Conservation (phyloP, 1,284 basidiomycete species). For the Chondrostereum purpureum region DNA sequence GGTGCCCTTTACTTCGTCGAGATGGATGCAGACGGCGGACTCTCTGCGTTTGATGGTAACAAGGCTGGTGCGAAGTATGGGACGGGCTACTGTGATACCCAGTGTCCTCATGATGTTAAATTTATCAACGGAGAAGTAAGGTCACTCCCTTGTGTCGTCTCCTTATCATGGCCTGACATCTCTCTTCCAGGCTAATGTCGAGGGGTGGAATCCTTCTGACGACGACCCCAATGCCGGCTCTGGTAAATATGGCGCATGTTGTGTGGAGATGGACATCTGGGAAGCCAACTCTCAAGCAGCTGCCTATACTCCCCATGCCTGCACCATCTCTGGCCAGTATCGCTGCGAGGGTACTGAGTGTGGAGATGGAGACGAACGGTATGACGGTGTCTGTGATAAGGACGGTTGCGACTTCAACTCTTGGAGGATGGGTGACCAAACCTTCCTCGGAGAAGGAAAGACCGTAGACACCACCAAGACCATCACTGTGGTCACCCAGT, state of each 20-base stretch:
- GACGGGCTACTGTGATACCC: conserved; percentile 46
- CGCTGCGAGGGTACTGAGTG: conserved; percentile 35
- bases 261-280: too few species aligned
- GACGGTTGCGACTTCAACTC: conserved; percentile 55
- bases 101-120: conserved; percentile 43
- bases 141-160: conserved; percentile 1
- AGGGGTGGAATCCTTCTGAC: conserved; percentile 33
- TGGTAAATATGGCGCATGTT: conserved; percentile 42
- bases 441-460: conserved; percentile 39
- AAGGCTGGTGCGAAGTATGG: conserved; percentile 48
- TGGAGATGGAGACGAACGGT: conserved; percentile 27
- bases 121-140: conserved; percentile 43
- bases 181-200: conserved; percentile 34
- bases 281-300: conserved; percentile 43
- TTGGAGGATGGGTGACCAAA: conserved; percentile 42
- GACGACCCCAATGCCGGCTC: conserved; percentile 38
- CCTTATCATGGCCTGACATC: conserved; percentile 4
- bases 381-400: conserved; percentile 41
- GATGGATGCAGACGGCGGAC: conserved; percentile 36
- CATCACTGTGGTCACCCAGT: conserved; percentile 42
- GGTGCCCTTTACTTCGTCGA: too few species aligned
- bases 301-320: conserved; percentile 37
- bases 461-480: conserved; percentile 40
- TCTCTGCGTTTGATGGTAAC: conserved; percentile 31
- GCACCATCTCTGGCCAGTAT: conserved; percentile 32